A percentile compares a stretch with the other conserved stretches of the same genome.
Conservation (phyloP, 108 stramenopile species). For the Nannochloropsis salina region DNA sequence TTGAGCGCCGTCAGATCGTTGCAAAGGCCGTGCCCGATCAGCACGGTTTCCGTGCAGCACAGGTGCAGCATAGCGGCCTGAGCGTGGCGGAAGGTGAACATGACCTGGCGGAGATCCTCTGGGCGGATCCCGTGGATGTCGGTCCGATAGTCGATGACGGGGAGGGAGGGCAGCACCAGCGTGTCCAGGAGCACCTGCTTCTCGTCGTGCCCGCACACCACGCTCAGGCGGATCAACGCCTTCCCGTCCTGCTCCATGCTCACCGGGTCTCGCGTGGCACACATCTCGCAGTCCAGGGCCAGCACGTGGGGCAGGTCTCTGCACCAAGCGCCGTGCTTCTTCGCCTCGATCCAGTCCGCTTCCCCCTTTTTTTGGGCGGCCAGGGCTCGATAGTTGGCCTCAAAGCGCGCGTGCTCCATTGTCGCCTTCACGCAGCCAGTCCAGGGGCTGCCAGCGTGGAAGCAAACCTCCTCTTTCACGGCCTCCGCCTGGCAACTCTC, state of each 20-base stretch:
- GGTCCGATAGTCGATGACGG: conserved; percentile 77
- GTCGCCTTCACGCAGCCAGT: background rate
- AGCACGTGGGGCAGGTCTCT: conserved; percentile 70
- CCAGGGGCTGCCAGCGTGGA: background rate
- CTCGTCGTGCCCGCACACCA: conserved; percentile 73
- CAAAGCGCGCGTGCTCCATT: conserved; percentile 1
- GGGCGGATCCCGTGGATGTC: conserved; percentile 80
- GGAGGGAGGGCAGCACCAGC: conserved; percentile 82
- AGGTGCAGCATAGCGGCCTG: conserved; percentile 86
- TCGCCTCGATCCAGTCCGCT: conserved; percentile 36
- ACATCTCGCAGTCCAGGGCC: conserved; percentile 98
- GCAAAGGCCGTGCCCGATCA: conserved; percentile 79
- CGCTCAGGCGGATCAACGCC: conserved; percentile 77
- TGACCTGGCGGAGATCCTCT: conserved; percentile 66
- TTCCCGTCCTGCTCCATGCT: conserved; percentile 65
- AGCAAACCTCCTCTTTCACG: background rate
- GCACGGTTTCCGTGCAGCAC: conserved; percentile 79
- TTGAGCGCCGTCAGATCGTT: conserved; percentile 78
- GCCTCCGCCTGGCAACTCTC: background rate
- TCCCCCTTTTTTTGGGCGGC: background rate
- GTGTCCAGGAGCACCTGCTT: conserved; percentile 78
- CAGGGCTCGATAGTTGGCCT: background rate
- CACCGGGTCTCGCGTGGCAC: conserved; percentile 71
- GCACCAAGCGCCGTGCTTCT: conserved; percentile 69
- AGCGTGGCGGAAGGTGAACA: conserved; percentile 83